A percentile compares a stretch with the other conserved stretches of the same genome.
Evolutionary conservation across 495 filamentous ascomycete species (phyloP).

Genomic region (Penicillium mononematosum): DNA sequence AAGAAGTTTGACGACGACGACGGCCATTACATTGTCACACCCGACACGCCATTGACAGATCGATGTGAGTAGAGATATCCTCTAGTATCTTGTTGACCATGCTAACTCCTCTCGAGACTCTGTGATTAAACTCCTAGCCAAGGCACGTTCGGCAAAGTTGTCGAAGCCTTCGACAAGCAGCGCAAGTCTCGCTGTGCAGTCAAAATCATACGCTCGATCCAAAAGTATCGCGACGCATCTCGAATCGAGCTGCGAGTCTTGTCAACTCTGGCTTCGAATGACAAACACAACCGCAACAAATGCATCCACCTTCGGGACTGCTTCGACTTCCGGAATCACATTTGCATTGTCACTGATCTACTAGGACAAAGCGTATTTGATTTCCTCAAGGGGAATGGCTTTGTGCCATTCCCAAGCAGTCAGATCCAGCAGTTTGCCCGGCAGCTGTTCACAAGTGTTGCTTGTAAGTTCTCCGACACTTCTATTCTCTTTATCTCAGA

Average conservation of each 20-base stretch:
- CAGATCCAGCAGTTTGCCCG: conserved; percentile 97
- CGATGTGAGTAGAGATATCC: conserved; percentile 66
- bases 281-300: conserved; percentile 87
- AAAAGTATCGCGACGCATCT: conserved; percentile 97
- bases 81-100: conserved; percentile 5
- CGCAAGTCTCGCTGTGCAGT: conserved; percentile 80
- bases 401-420: conserved; percentile 97
- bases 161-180: conserved; percentile 80
- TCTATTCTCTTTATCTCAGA: neutral
- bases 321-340: conserved; percentile 96
- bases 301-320: conserved; percentile 97
- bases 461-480: conserved; percentile 63
- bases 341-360: conserved; percentile 97
- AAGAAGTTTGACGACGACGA: conserved; percentile 89
- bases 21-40: conserved; percentile 89
- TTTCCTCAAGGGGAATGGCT: conserved; percentile 91
- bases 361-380: conserved; percentile 97
- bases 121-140: conserved; percentile 84
- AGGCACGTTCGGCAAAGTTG: conserved; percentile 97
- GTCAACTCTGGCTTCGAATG: conserved; percentile 85
- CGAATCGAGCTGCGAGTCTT: conserved; percentile 92
- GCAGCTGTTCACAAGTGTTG: conserved; percentile 95
- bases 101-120: conserved; percentile 58
- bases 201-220: conserved; percentile 96
- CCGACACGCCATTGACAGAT: conserved; percentile 78